Base-by-base conservation (phyloP, 2,329 filamentous ascomycete genomes). In the Colletotrichum sublineola region DNA sequence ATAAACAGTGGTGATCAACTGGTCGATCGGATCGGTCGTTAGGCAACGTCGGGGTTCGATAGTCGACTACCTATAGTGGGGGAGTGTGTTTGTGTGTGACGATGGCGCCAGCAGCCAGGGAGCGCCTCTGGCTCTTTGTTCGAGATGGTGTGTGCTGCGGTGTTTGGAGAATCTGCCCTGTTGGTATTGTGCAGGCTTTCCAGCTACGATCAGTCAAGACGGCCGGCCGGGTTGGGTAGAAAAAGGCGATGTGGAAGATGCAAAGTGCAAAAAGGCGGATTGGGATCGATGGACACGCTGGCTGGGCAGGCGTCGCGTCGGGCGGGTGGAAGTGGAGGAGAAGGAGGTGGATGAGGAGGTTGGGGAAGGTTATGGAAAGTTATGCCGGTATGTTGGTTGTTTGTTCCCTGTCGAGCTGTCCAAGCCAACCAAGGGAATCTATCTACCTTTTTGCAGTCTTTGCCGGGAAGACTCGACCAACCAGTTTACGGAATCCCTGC, bases 401-500 rank as follows among this genome's bases (percentile, higher is more conserved):
- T 8, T 8, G 8, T 8, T 46, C 8, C 29, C 15, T 38, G 42
- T 52, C 44, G 20, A 52, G n/a, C 8, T 40, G 31, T 12, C 40
- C 50, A 31, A 53, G 29, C 29, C 33, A 38, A 24, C 24, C 24
- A 24, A 24, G 24, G 53, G 60, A 33, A 29, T 36, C 33, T 24
- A 24, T 24, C 24, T 24, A 24, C 24, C 24, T 50, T 50, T 9
- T 62, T 11, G 42, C 11, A 24, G 31, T 24, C 7, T 38, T 38
- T n/a, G 12, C 33, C 46, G n/a, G 46, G 9, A 24, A 48, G 44
- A 33, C 60, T 42, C 12, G 11, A 40, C 60, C 60, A 63, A 63
- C 60, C 60, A 52, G 20, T 63, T 36, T 7, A 38, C n/a, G 38
- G 60, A 63, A 63, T 14, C 60, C 60, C 31, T 56, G 52, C n/a